These are phyloP conservation scores for Dictyostelium purpureum DNA, from an alignment of 78 protist genomes.

Conservation along the genomic window DNA sequence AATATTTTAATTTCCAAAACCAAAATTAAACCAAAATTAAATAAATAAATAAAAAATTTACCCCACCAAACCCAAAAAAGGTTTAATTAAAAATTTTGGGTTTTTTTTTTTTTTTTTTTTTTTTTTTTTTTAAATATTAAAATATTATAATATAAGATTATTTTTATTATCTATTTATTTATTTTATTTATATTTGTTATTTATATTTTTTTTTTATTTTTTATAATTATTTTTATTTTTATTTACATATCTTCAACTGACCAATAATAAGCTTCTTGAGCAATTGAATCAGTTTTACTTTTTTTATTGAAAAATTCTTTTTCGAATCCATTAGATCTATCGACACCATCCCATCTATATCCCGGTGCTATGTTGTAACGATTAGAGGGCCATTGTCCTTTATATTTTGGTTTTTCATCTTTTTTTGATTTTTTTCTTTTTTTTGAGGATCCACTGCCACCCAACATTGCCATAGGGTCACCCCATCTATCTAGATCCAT, in stretches of 20 bases:
- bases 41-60: too few relatives aligned
- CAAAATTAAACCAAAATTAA: too few relatives aligned
- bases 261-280: slow-evolving; percentile 62
- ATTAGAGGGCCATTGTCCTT: slow-evolving; percentile 60
- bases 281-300: not conserved
- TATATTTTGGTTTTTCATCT: slow-evolving; percentile 47
- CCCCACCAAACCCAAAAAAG: too few relatives aligned
- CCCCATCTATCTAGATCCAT: slow-evolving; percentile 71
- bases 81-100: too few relatives aligned
- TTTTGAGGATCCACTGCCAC: not conserved
- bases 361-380: slow-evolving; percentile 64
- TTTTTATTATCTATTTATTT: not conserved
- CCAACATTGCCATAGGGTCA: slow-evolving; percentile 73
- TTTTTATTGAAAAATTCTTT: slow-evolving; percentile 2
- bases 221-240: not conserved
- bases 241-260: slow-evolving; percentile 73
- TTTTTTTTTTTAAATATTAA: too few relatives aligned
- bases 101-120: too few relatives aligned
- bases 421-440: not conserved
- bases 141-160: too few relatives aligned
- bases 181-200: not conserved
- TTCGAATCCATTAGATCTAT: slow-evolving; percentile 75
- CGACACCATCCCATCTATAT: slow-evolving; percentile 72
- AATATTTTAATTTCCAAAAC: too few relatives aligned
- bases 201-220: not conserved